Evolutionary conservation across 257 asterid genomes (phyloP).

Genomic region (Leptodermis oblonga): DNA sequence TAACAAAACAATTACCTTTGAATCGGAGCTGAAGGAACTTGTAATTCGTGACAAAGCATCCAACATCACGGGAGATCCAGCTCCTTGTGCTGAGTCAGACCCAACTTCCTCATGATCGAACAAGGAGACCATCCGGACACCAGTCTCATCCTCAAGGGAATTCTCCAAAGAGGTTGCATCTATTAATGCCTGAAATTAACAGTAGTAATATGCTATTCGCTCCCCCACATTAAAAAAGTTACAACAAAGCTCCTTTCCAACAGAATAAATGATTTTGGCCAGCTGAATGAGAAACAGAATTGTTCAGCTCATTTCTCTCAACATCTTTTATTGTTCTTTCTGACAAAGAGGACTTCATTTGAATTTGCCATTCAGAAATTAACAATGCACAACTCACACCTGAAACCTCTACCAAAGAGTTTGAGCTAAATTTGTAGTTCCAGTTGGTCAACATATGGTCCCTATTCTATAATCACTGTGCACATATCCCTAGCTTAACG

Average conservation of each 20-base stretch:
- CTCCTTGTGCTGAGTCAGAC: conserved; percentile 96
- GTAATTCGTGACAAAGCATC: conserved; percentile 92
- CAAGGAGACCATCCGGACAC: conserved; percentile 90
- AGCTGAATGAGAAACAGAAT: no score
- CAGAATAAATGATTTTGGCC: no score
- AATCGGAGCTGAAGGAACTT: conserved; percentile 60
- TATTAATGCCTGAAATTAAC: conserved; percentile 70
- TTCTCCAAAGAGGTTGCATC: conserved; percentile 66
- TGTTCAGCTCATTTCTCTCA: no score
- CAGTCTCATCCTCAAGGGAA: conserved; percentile 73
- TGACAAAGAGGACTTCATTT: no score
- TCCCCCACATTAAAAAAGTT: background rate
- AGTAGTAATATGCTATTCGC: background rate
- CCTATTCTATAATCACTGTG: no score
- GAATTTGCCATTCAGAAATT: no score
- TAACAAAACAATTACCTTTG: conserved; percentile 44
- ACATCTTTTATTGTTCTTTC: no score
- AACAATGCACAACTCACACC: no score
- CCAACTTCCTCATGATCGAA: conserved; percentile 98
- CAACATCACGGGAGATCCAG: conserved; percentile 85
- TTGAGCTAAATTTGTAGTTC: no score
- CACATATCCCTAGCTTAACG: background rate
- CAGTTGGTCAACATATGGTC: no score
- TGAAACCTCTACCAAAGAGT: no score
- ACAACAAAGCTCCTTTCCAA: no score